phyloP scores from a whole-genome alignment of 1,284 basidiomycete species.

The Melampsora americana region DNA sequence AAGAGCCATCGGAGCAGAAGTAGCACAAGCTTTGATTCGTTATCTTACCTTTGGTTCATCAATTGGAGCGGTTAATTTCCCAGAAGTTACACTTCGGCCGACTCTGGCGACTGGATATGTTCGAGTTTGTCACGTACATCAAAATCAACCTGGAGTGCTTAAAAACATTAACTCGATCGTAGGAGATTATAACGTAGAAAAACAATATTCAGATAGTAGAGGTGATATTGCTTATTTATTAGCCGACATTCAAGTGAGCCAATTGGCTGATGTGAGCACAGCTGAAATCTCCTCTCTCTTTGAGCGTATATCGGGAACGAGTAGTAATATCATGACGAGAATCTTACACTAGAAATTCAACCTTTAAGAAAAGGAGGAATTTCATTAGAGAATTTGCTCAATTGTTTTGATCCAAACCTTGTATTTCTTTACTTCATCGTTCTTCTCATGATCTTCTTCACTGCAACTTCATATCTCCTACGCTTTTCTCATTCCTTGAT shows the following conservation, averaged over 20 bases:
- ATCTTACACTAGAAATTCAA: constrained; percentile 45
- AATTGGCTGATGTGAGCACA: constrained; percentile 78
- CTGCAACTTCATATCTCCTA: no score
- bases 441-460: no score
- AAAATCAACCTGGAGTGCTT: constrained; percentile 95
- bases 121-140: constrained; percentile 92
- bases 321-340: constrained; percentile 52
- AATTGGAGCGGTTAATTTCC: constrained; percentile 94
- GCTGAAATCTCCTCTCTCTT: constrained; percentile 77
- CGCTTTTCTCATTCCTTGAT: no score
- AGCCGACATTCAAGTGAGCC: constrained; percentile 64
- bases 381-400: no score
- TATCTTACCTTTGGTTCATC: constrained; percentile 92
- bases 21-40: constrained; percentile 75
- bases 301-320: constrained; percentile 73
- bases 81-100: constrained; percentile 91
- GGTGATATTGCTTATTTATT: constrained; percentile 91
- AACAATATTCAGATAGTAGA: constrained; percentile 95
- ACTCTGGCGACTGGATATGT: constrained; percentile 73
- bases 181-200: constrained; percentile 95
- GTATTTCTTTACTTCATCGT: no score
- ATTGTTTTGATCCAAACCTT: no score
- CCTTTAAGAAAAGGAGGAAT: no score
- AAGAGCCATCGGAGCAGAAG: constrained; percentile 93
- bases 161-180: constrained; percentile 87